phyloP scores from a whole-genome alignment of 1,284 basidiomycete species.

The Ustilago shanxiensis region DNA sequence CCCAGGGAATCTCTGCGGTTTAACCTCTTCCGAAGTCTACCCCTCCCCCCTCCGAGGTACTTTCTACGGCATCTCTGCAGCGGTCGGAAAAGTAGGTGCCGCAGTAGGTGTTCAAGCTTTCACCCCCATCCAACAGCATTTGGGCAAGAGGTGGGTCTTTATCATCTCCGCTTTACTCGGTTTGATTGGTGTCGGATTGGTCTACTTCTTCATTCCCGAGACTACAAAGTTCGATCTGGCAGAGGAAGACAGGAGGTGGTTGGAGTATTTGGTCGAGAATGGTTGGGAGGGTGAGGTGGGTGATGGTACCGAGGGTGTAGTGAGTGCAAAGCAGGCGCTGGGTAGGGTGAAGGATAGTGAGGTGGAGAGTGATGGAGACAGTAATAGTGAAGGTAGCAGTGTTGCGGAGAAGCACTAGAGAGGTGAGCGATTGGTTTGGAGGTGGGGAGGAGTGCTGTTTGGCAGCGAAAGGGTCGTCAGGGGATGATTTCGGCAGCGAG shows the following conservation, averaged over 20 bases:
- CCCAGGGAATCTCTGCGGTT: constrained; percentile 80
- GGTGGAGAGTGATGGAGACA: background rate
- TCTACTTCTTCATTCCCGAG: constrained; percentile 73
- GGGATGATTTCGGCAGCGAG: too few species aligned
- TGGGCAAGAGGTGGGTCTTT: constrained; percentile 71
- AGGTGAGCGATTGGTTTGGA: too few species aligned
- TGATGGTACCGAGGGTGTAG: constrained; percentile 70
- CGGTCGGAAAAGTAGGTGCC: constrained; percentile 81
- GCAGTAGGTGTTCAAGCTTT: constrained; percentile 82
- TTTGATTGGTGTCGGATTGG: constrained; percentile 64
- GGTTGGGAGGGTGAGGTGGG: constrained; percentile 79
- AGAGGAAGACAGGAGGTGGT: constrained; percentile 77
- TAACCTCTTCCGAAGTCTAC: constrained; percentile 72
- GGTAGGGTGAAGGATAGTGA: constrained; percentile 23
- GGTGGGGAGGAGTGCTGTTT: too few species aligned
- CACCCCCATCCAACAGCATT: constrained; percentile 76
- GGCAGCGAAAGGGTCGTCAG: too few species aligned
- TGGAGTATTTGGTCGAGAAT: constrained; percentile 76
- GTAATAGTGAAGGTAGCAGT: background rate
- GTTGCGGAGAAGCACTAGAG: background rate
- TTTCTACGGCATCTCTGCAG: constrained; percentile 74
- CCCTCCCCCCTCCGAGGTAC: constrained; percentile 50
- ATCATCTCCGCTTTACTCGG: constrained; percentile 63
- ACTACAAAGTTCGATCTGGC: constrained; percentile 79
- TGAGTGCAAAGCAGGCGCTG: constrained; percentile 10